Evolutionary conservation across 2,329 filamentous ascomycete genomes (phyloP).

Genomic region (Scytalidium sp.): DNA sequence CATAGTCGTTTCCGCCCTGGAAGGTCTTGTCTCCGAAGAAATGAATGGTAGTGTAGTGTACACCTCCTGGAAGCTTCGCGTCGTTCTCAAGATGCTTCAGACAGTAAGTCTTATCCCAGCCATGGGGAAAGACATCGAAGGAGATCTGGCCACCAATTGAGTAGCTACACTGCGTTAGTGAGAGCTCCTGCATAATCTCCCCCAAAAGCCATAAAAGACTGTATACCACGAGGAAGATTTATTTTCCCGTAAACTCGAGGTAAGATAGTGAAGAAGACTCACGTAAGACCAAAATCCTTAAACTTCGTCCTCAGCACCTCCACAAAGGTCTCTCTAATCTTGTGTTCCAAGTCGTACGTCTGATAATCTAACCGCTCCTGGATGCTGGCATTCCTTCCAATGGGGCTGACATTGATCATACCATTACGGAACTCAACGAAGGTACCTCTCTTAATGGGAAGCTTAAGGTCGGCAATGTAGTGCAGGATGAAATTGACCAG

Average conservation of each 20-base stretch:
- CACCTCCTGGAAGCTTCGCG: slow-evolving; percentile 63
- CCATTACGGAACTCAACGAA: slow-evolving; percentile 89
- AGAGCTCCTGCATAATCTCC: no score
- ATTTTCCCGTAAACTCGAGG: no score
- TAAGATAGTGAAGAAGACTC: slow-evolving; percentile 35
- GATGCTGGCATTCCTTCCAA: slow-evolving; percentile 81
- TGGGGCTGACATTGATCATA: slow-evolving; percentile 83
- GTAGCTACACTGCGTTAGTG: slow-evolving; percentile 52
- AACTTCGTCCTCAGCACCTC: slow-evolving; percentile 76
- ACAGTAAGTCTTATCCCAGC: slow-evolving; percentile 99
- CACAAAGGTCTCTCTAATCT: slow-evolving; percentile 75
- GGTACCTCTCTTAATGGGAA: slow-evolving; percentile 79
- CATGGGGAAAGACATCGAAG: slow-evolving; percentile 94
- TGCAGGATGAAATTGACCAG: slow-evolving; percentile 73
- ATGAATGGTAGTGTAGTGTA: slow-evolving; percentile 84
- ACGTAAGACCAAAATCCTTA: slow-evolving; percentile 80
- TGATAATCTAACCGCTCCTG: slow-evolving; percentile 82
- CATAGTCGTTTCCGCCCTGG: slow-evolving; percentile 89
- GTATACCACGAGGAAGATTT: no score
- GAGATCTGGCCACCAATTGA: slow-evolving; percentile 97
- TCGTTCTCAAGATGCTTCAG: slow-evolving; percentile 82
- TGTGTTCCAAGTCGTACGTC: slow-evolving; percentile 73
- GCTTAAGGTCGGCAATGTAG: slow-evolving; percentile 80
- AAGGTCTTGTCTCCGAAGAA: slow-evolving; percentile 98
- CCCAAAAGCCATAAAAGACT: no score